Evolutionary conservation across 805 yeast genomes (phyloP), one percentile per base, ranked within the genome.

Genomic region (Diddensiella santjacobensis): DNA sequence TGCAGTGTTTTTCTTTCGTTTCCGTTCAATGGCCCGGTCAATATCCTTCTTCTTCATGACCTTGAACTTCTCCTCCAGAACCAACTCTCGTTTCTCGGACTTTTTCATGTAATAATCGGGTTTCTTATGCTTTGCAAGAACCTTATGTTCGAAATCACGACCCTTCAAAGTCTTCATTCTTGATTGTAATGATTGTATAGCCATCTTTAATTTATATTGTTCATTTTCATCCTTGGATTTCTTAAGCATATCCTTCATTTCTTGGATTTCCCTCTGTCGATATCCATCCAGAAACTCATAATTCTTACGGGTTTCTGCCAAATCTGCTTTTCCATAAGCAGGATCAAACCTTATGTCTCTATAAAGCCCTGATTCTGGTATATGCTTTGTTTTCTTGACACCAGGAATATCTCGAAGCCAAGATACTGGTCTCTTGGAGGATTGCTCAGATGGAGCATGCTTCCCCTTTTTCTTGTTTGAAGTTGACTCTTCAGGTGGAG

Each of bases 291-390:
- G 69, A 62, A 93, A 93, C 39, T 79, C 76, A 69, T 93, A 93
- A 60, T 91, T 83, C 59, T 80, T 78, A 51, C 97, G 73, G 15
- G 86, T 77, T 50, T 74, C 72, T 26, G 72, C 69, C 50, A 78
- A 68, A 62, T 90, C 91, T 0, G 93, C 87, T 58, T 80, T 84
- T 49, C 98, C 98, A 54, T 80, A 80, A 0, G 96, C 89, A 2
- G 91, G 77, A 65, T 93, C 96, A 64, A 93, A 93, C 57, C 99
- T 74, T 29, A 95, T 83, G 69, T 93, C 99, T 42, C 79, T 75
- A 62, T 84, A 83, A 23, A 83, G 66, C 13, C 70, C 71, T 13
- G 65, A 67, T 62, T 55, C 65, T 8, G 38, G 23, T 18, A 36
- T 38, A 22, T 49, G 44, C 4, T 40, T 35, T n/a, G 44, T 43